These are phyloP conservation scores for Aureobasidium sp. DNA, from an alignment of 2,329 filamentous ascomycete genomes.

Conservation along the genomic window DNA sequence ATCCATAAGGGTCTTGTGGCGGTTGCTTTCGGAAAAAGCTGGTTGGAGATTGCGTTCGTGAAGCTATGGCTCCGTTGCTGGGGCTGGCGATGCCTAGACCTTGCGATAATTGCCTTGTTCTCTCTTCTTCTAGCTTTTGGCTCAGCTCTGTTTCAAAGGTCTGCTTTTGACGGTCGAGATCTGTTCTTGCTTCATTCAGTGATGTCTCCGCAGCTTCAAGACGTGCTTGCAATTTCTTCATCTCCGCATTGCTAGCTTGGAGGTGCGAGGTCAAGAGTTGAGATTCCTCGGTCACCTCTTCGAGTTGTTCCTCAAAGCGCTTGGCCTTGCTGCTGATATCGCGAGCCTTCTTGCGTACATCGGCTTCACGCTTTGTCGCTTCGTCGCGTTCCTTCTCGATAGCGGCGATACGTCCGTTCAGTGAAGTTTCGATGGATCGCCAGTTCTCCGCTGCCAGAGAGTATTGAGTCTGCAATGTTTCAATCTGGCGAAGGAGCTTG, in stretches of 20 bases:
- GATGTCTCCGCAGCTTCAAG: conserved; percentile 58
- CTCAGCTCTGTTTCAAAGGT: conserved; percentile 50
- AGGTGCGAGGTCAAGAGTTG: conserved; percentile 60
- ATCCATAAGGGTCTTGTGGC: conserved; percentile 29
- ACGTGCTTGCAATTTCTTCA: conserved; percentile 57
- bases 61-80: conserved; percentile 20
- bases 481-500: conserved; percentile 86
- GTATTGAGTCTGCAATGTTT: conserved; percentile 93
- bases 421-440: conserved; percentile 87
- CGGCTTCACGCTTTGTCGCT: conserved; percentile 70
- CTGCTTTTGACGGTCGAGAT: conserved; percentile 54
- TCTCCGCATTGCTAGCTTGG: conserved; percentile 50
- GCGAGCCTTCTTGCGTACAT: conserved; percentile 81
- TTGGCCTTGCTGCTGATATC: conserved; percentile 67
- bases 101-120: conserved; percentile 31
- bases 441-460: conserved; percentile 92
- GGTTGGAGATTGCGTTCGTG: conserved; percentile 31
- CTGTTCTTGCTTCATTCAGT: conserved; percentile 50
- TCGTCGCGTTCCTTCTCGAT: conserved; percentile 92
- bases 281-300: conserved; percentile 59
- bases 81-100: conserved; percentile 20
- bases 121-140: conserved; percentile 59
- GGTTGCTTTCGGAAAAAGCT: conserved; percentile 36
- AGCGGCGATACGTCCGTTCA: conserved; percentile 67
- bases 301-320: conserved; percentile 74